Evolutionary conservation across 495 filamentous ascomycete species (phyloP).

Genomic region (Glarea lozoyensis): DNA sequence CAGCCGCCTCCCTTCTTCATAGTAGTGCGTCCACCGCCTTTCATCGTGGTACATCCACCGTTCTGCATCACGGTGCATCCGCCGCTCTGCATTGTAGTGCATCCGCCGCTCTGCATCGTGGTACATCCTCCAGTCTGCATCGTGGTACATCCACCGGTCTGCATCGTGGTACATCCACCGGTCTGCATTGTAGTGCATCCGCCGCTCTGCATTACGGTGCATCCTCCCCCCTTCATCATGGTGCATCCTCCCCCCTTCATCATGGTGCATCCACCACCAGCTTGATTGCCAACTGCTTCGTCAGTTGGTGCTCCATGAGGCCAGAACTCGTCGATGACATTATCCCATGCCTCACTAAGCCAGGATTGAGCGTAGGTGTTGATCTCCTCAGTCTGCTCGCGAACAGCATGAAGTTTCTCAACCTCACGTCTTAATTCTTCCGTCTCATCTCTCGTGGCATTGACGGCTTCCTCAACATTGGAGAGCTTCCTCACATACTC

Average conservation of each 20-base stretch:
- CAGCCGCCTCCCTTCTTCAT: no score
- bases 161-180: no score
- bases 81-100: no score
- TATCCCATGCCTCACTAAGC: slow-evolving; percentile 1
- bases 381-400: not conserved
- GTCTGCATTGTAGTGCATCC: no score
- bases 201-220: no score
- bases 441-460: no score
- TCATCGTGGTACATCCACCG: no score
- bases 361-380: not conserved
- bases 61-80: no score
- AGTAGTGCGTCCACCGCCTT: no score
- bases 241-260: not conserved
- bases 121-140: no score
- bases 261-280: not conserved
- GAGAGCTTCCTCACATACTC: not conserved
- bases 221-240: not conserved
- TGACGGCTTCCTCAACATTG: not conserved
- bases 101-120: no score
- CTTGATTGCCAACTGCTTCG: not conserved
- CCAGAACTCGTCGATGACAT: not conserved
- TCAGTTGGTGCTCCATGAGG: not conserved
- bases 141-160: no score
- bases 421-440: not conserved
- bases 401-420: not conserved